Conservation (phyloP, 2,329 filamentous ascomycete species). For the Aspergillus sp. region DNA sequence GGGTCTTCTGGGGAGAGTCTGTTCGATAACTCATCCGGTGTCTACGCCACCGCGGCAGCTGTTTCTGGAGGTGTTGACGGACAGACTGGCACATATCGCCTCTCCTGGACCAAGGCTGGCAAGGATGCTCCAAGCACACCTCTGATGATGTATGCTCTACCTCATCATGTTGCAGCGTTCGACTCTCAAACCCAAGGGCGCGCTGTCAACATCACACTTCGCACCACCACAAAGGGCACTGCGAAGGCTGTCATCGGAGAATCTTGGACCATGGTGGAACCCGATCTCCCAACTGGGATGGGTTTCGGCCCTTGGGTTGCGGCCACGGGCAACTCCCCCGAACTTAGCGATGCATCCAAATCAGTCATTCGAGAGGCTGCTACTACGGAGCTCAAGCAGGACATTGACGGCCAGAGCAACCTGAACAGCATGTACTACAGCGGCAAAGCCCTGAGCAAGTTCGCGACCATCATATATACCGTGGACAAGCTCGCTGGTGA, state of each 20-base stretch:
- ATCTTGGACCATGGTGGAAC: conserved; percentile 76
- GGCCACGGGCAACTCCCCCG: conserved; percentile 34
- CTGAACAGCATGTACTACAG: conserved; percentile 89
- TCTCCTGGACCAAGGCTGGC: conserved; percentile 73
- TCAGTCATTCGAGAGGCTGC: conserved; percentile 62
- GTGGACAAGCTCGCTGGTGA: conserved; percentile 64
- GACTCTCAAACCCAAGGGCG: conserved; percentile 54
- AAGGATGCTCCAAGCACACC: conserved; percentile 52
- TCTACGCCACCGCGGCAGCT: conserved; percentile 66
- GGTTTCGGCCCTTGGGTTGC: conserved; percentile 77
- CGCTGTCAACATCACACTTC: conserved; percentile 59
- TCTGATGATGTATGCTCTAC: conserved; percentile 82
- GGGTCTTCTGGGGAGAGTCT: conserved; percentile 60
- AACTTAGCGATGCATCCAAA: conserved; percentile 52
- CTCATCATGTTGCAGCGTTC: conserved; percentile 81
- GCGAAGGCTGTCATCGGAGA: conserved; percentile 71
- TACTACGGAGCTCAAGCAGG: conserved; percentile 70
- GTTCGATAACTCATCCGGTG: conserved; percentile 74
- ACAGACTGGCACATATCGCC: conserved; percentile 66
- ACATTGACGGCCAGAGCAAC: conserved; percentile 71
- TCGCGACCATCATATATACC: conserved; percentile 67
- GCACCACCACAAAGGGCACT: conserved; percentile 81
- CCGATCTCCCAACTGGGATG: conserved; percentile 69
- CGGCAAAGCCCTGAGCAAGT: conserved; percentile 81
- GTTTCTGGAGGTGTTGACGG: conserved; percentile 62